These are phyloP conservation scores for Candida boidinii DNA, from an alignment of 805 yeast species.

Conservation along the genomic window DNA sequence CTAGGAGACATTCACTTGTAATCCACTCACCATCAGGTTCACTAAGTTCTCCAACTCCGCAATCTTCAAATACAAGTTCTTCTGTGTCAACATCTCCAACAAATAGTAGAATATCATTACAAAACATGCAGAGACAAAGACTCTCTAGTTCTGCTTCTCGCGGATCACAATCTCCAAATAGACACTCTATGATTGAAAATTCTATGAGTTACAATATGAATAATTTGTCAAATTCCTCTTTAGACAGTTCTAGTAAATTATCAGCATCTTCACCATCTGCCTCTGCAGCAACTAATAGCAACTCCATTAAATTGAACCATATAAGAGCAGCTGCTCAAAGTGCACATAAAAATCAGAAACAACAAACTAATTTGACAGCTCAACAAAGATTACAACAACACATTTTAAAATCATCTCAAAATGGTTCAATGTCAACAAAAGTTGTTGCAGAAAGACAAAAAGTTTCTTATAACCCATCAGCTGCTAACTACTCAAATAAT, in stretches of 20 bases:
- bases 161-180: constrained; percentile 1
- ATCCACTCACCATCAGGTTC: background rate
- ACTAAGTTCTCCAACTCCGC: background rate
- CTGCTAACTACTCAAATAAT: too few species aligned
- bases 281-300: constrained; percentile 1
- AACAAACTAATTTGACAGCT: constrained; percentile 20
- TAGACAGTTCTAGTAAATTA: too few species aligned
- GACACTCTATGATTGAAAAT: too few species aligned
- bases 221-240: too few species aligned
- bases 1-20: background rate
- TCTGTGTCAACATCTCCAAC: background rate
- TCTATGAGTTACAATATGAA: too few species aligned
- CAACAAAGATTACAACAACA: constrained; percentile 28
- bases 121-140: too few species aligned
- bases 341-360: constrained; percentile 9
- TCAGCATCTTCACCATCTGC: too few species aligned
- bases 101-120: too few species aligned
- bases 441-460: constrained; percentile 17
- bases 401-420: constrained; percentile 21
- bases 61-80: background rate
- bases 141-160: too few species aligned
- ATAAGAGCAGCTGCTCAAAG: constrained; percentile 15
- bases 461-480: constrained; percentile 11
- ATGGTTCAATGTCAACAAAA: constrained; percentile 22
- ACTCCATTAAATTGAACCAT: constrained; percentile 2